phyloP scores from a whole-genome alignment of 2,329 filamentous ascomycete genomes.

The Neofusicoccum sp. region DNA sequence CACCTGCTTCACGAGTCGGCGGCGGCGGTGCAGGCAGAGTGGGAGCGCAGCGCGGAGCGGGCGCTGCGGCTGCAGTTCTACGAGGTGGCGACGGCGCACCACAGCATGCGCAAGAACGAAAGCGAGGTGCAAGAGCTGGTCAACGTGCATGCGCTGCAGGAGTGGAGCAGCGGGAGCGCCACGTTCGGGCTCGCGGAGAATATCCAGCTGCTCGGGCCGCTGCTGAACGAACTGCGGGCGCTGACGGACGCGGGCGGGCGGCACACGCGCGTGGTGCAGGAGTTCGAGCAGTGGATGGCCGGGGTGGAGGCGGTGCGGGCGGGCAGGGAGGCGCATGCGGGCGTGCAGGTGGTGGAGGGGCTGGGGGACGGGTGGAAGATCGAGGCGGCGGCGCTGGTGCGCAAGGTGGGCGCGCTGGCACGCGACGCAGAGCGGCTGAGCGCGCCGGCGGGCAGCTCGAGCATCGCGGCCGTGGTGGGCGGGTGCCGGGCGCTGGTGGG shows the following conservation, averaged over 20 bases:
- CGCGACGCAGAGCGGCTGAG: slow-evolving; percentile 33
- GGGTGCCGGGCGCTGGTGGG: slow-evolving; percentile 31
- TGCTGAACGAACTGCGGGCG: slow-evolving; percentile 36
- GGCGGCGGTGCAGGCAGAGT: slow-evolving; percentile 26
- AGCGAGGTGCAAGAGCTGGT: slow-evolving; percentile 35
- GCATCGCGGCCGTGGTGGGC: slow-evolving; percentile 31
- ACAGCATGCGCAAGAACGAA: slow-evolving; percentile 36
- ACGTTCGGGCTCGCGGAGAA: slow-evolving; percentile 32
- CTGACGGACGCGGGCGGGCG: slow-evolving; percentile 34
- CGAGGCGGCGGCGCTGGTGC: slow-evolving; percentile 33
- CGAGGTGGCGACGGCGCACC: slow-evolving; percentile 36
- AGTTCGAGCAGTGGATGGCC: slow-evolving; percentile 34
- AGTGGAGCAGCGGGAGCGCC: slow-evolving; percentile 32
- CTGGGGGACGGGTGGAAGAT: slow-evolving; percentile 35
- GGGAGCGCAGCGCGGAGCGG: slow-evolving; percentile 34
- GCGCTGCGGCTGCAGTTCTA: slow-evolving; percentile 34
- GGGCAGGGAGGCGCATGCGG: slow-evolving; percentile 21
- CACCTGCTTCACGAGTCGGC: slow-evolving; percentile 34
- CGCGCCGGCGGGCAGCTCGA: slow-evolving; percentile 31
- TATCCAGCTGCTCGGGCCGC: slow-evolving; percentile 35
- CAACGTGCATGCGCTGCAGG: slow-evolving; percentile 35
- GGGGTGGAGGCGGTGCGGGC: slow-evolving; percentile 31
- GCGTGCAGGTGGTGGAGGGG: slow-evolving; percentile 24
- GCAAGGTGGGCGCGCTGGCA: slow-evolving; percentile 33
- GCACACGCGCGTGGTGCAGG: slow-evolving; percentile 28